Evolutionary conservation across 2,329 filamentous ascomycete genomes (phyloP).

Genomic region (Cladosporium austrohemisphaericum): DNA sequence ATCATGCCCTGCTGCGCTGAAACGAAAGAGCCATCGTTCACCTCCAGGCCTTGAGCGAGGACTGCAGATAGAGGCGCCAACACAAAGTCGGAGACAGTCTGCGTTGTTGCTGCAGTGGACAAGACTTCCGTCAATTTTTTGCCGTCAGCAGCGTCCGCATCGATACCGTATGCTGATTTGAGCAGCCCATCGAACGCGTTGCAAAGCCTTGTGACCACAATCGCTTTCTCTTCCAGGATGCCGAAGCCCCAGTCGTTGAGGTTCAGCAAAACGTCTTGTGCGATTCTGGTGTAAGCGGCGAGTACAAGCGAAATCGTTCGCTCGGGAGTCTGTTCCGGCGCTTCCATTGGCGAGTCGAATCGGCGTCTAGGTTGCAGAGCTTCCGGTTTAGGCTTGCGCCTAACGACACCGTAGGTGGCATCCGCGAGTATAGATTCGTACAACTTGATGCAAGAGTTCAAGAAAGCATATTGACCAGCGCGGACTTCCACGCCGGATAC

Average conservation of each 20-base stretch:
- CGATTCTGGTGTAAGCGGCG: constrained; percentile 67
- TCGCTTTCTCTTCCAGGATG: constrained; percentile 61
- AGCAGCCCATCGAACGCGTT: constrained; percentile 69
- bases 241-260: constrained; percentile 81
- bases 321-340: constrained; percentile 71
- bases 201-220: constrained; percentile 66
- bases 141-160: constrained; percentile 51
- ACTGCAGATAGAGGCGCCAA: constrained; percentile 3
- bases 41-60: constrained; percentile 2
- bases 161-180: constrained; percentile 69
- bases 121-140: constrained; percentile 59
- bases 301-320: constrained; percentile 70
- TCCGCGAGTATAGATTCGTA: constrained; percentile 75
- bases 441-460: constrained; percentile 68
- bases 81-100: constrained; percentile 14
- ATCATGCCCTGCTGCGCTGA: constrained; percentile 6
- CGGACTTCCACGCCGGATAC: constrained; percentile 79
- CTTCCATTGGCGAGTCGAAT: constrained; percentile 43
- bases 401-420: constrained; percentile 65
- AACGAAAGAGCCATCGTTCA: constrained; percentile 2
- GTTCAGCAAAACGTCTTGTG: constrained; percentile 82
- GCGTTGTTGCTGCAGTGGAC: constrained; percentile 59
- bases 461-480: constrained; percentile 70
- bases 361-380: constrained; percentile 38
- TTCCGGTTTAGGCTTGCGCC: constrained; percentile 58